A percentile compares a stretch with the other conserved stretches of the same genome.
Evolutionary conservation across 371 early-diverging fungal species (phyloP).

Genomic region (Saksenaea vasiformis): DNA sequence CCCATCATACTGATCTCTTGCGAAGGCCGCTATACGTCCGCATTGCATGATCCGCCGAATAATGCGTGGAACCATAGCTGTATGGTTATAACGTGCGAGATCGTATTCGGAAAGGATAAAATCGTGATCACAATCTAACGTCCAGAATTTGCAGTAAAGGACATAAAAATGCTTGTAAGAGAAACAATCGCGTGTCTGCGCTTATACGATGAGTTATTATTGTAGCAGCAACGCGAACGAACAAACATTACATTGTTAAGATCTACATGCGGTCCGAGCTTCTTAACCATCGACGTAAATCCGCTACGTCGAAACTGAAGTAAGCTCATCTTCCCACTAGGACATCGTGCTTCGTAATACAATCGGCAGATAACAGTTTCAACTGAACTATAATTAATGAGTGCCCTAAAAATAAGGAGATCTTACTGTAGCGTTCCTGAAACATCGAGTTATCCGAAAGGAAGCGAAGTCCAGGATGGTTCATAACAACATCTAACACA

Average conservation of each 20-base stretch:
- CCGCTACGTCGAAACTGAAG: constrained; percentile 66
- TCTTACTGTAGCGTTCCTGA: constrained; percentile 78
- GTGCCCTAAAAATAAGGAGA: background rate
- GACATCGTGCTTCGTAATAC: constrained; percentile 72
- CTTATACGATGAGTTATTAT: background rate
- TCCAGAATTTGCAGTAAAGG: constrained; percentile 94
- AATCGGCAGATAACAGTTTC: constrained; percentile 85
- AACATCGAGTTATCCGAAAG: constrained; percentile 75
- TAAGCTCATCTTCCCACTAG: constrained; percentile 72
- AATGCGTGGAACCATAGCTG: constrained; percentile 56
- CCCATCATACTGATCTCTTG: constrained; percentile 11
- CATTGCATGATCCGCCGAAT: constrained; percentile 65
- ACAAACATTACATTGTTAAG: constrained; percentile 61
- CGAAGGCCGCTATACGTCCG: constrained; percentile 37
- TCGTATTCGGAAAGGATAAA: constrained; percentile 65
- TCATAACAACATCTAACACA: constrained; percentile 62
- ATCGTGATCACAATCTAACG: constrained; percentile 81
- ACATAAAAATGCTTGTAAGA: constrained; percentile 98
- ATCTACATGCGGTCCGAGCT: constrained; percentile 72
- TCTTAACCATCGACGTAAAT: constrained; percentile 59
- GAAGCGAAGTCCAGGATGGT: constrained; percentile 86
- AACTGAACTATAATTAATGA: constrained; percentile 18
- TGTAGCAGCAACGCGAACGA: background rate
- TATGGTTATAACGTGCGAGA: constrained; percentile 66
- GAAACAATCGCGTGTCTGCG: constrained; percentile 71